Percentiles rank a stretch among this genome's conserved stretches.
phyloP scores from a whole-genome alignment of 2,329 filamentous ascomycete genomes.

The Myotisia sp. region DNA sequence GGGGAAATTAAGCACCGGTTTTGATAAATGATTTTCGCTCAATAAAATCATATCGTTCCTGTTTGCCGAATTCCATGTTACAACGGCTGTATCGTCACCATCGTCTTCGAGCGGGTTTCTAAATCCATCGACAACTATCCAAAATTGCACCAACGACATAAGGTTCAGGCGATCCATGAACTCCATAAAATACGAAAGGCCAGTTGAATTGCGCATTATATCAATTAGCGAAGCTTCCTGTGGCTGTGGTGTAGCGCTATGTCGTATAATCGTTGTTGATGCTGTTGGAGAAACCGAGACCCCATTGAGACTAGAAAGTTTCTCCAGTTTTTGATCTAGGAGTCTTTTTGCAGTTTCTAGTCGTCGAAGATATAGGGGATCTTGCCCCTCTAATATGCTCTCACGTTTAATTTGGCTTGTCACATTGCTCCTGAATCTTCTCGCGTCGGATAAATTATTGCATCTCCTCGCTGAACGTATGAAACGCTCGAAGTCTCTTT shows the following conservation, averaged over 20 bases:
- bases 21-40: conserved; percentile 73
- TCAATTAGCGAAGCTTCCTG: conserved; percentile 68
- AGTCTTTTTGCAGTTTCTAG: conserved; percentile 83
- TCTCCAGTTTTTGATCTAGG: conserved; percentile 75
- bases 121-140: conserved; percentile 94
- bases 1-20: conserved; percentile 64
- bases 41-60: conserved; percentile 81
- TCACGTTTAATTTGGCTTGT: conserved; percentile 84
- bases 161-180: conserved; percentile 88
- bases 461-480: conserved; percentile 78
- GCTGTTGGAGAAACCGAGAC: conserved; percentile 18
- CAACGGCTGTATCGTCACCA: conserved; percentile 51
- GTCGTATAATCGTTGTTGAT: conserved; percentile 5
- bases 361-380: conserved; percentile 73
- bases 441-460: conserved; percentile 81
- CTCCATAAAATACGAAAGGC: conserved; percentile 97
- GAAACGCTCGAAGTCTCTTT: conserved; percentile 87
- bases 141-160: conserved; percentile 90
- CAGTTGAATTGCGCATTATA: conserved; percentile 76
- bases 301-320: conserved; percentile 55
- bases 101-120: conserved; percentile 85
- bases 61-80: conserved; percentile 69
- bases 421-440: conserved; percentile 81
- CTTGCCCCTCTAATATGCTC: conserved; percentile 60
- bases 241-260: conserved; percentile 40